Evolutionary conservation across 192 early-diverging fungal genomes (phyloP), one percentile per base, ranked within the genome.

Genomic region (Entrophospora sp.): DNA sequence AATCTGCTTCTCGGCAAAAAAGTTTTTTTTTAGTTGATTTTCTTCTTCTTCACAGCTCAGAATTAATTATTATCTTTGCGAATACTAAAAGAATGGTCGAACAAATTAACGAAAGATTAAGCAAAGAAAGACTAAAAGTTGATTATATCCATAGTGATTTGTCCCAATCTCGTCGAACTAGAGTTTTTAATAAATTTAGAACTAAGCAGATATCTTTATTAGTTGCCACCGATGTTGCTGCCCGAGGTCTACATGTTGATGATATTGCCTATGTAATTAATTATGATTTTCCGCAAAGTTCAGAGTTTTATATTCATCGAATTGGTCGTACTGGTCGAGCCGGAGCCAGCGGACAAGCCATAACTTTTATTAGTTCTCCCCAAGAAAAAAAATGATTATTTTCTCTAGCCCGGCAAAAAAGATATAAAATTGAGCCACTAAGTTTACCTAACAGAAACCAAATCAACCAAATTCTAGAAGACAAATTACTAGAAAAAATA

Each of bases 221-320:
- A 48, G 87, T 93, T 20, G 91, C 90, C 22, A 93, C 91, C 20
- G 90, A 86, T 31, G 89, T 93, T 3, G 90, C 90, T 28, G 85
- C 89, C 6, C 83, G 91, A 53, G 91, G 91, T 73, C 70, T 93
- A 22, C 89, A 93, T 72, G 88, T 93, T 64, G 84, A 87, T 42
- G 86, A 91, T 73, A 85, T 93, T n/a, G 81, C 80, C 45, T 88
- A 91, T 71, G 90, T 93, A 18, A 83, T 93, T 65, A 91, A 91
- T 72, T 91, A 86, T 56, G 91, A 93, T 66, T 74, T 93, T 10
- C 84, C 85, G 60, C 75, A 71, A 25, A 84, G 88, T 64, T 87
- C 88, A 67, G 90, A 93, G 38, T 89, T 90, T 55, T 87, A 86
- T 67, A 82, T 93, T 28, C 91, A 93, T 65, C 83, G 91, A 24